Conservation (phyloP, 192 early-diverging fungal species). For the Gonapodya sp. region DNA sequence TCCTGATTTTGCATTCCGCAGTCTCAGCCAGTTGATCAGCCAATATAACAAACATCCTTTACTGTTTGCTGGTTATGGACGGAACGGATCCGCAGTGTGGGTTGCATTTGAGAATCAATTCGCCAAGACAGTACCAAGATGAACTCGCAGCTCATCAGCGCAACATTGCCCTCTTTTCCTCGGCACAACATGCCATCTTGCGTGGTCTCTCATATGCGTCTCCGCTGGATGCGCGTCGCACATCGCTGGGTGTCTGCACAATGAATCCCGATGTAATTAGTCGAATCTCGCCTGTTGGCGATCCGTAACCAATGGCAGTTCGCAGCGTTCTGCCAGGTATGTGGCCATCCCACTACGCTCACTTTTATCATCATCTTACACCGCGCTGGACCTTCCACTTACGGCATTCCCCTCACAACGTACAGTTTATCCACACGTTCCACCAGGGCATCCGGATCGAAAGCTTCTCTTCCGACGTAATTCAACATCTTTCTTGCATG, state of each 20-base stretch:
- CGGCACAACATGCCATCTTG: neutral
- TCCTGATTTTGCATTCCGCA: too few species aligned
- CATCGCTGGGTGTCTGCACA: too few species aligned
- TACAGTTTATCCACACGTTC: slow-evolving; percentile 1
- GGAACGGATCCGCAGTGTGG: too few species aligned
- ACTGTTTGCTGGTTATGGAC: too few species aligned
- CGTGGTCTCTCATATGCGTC: neutral
- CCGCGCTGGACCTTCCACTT: neutral
- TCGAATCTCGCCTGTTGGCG: neutral
- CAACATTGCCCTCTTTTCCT: neutral
- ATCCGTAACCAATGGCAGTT: slow-evolving; percentile 5
- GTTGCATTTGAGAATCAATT: too few species aligned
- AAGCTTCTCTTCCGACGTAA: neutral
- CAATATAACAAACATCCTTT: too few species aligned
- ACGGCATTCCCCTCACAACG: neutral
- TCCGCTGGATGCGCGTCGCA: neutral
- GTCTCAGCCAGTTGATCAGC: too few species aligned
- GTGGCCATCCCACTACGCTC: neutral
- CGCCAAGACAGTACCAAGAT: neutral
- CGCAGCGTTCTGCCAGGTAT: slow-evolving; percentile 10
- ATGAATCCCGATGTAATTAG: too few species aligned
- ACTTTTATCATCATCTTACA: neutral
- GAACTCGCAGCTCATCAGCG: neutral
- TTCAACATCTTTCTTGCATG: neutral
- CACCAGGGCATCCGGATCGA: neutral